Evolutionary conservation across 2,329 filamentous ascomycete genomes (phyloP), one percentile per base, ranked within the genome.

Genomic region (Neopestalotiopsis sp.): DNA sequence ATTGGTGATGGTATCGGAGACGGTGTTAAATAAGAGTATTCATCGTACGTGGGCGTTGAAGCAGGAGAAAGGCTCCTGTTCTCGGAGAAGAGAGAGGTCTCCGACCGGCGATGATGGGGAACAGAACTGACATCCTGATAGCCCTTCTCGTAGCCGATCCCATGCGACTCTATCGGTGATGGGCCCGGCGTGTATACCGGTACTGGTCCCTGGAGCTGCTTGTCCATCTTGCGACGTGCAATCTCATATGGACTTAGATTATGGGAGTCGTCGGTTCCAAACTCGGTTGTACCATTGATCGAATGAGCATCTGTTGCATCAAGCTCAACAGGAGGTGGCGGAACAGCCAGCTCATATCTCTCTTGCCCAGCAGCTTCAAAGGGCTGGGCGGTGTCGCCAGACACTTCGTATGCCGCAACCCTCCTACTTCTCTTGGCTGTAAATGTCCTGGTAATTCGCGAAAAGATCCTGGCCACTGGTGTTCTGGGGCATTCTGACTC

Each of bases 261-360:
- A 3, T 81, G 77, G 0, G 80, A 78, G 40, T 81, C 80, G 30
- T 83, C 80, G 0, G 80, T 81, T 1, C 81, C 81, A 5, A 84
- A 71, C 52, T 84, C 81, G 0, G 81, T 81, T 1, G 82, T 81
- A 13, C 79, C 80, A 14, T 81, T 75, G 58, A 78, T 75, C 4
- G 78, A 82, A 61, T 76, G 75, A 12, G 77, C 80, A 67, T 83
- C 79, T 17, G 78, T 77, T 24, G 81, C 83, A 58, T 88, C 84
- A 57, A 89, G 78, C 73, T 89, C 87, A 4, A 81, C 83, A 0
- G 85, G 86, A 2, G 79, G 78, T 0, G 79, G 71, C 0, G 83
- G 82, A 4, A 81, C 85, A 1, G 86, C 81, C 74, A 89, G 74
- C 72, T 89, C 86, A 69, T 86, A 87, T 3, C 87, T 82, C 1